phyloP scores from a whole-genome alignment of 2,329 filamentous ascomycete species.

The Penicillium aurantiogriseum region DNA sequence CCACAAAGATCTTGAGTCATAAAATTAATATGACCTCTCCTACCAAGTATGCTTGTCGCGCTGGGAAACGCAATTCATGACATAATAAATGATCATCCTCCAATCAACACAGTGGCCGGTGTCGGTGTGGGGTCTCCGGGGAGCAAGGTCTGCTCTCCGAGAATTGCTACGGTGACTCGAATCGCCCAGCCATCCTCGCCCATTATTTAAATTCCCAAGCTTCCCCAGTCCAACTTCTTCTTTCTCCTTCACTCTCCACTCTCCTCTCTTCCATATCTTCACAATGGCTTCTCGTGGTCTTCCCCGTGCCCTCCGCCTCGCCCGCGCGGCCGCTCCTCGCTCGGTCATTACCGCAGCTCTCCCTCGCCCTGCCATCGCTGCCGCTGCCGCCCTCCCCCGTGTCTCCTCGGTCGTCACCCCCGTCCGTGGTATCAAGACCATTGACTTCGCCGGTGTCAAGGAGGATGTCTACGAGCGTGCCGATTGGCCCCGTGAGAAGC shows the following conservation, averaged over 20 bases:
- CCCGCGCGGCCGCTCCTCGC: constrained; percentile 55
- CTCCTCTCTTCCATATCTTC: constrained; percentile 19
- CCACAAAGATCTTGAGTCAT: too few relatives aligned
- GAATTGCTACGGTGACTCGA: constrained; percentile 21
- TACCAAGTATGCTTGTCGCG: not conserved
- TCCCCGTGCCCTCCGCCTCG: constrained; percentile 59
- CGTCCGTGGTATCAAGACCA: constrained; percentile 87
- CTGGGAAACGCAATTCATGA: constrained; percentile 6
- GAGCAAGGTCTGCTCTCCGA: constrained; percentile 21
- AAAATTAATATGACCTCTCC: too few relatives aligned
- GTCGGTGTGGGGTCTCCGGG: constrained; percentile 20
- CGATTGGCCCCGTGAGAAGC: constrained; percentile 98
- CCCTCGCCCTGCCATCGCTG: constrained; percentile 51
- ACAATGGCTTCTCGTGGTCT: constrained; percentile 51
- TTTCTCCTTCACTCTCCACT: constrained; percentile 13
- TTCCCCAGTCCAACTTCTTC: constrained; percentile 17
- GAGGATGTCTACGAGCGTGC: constrained; percentile 96
- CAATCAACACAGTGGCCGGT: constrained; percentile 19
- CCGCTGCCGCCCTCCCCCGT: constrained; percentile 41
- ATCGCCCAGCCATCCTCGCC: constrained; percentile 8
- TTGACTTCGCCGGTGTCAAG: constrained; percentile 95
- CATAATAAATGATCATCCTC: not conserved
- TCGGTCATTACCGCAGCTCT: constrained; percentile 60
- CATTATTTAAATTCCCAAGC: constrained; percentile 21
- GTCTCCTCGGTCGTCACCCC: constrained; percentile 45